Conservation (phyloP, 148 eudicot genomes). For the Silene latifolia region DNA sequence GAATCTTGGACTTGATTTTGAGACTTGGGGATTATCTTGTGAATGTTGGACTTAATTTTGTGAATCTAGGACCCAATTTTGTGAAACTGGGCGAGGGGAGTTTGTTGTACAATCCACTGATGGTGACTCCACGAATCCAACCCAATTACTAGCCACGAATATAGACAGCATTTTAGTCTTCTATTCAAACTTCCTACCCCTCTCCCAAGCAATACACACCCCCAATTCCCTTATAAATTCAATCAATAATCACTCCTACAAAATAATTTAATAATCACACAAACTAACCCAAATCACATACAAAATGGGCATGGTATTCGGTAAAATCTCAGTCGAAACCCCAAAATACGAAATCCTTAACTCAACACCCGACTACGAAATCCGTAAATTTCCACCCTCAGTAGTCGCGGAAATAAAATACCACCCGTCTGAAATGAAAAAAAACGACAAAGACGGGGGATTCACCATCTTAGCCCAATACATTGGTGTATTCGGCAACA, state of each 20-base stretch:
- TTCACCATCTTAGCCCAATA: slow-evolving; percentile 61
- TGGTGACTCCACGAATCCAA: background rate
- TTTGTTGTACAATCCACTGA: too few species aligned
- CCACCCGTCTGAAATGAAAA: slow-evolving; percentile 51
- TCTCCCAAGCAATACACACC: background rate
- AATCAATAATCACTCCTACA: too few species aligned
- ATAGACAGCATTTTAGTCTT: background rate
- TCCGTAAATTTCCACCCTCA: slow-evolving; percentile 54
- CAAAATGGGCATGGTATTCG: slow-evolving; percentile 59
- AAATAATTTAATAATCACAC: too few species aligned
- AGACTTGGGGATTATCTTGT: too few species aligned
- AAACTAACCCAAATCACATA: too few species aligned
- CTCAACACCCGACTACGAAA: slow-evolving; percentile 54
- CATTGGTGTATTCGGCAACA: slow-evolving; percentile 70
- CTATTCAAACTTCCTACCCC: background rate
- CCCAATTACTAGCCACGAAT: background rate
- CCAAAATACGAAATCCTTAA: slow-evolving; percentile 49
- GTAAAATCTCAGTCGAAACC: slow-evolving; percentile 55
- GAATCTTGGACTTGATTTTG: too few species aligned
- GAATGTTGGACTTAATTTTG: too few species aligned
- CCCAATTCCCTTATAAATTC: background rate
- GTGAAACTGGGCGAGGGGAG: too few species aligned
- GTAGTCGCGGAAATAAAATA: slow-evolving; percentile 64
- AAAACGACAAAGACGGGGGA: slow-evolving; percentile 66
- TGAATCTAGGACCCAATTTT: too few species aligned